phyloP scores from a whole-genome alignment of 2,329 filamentous ascomycete species.

The Colletotrichum salicis region DNA sequence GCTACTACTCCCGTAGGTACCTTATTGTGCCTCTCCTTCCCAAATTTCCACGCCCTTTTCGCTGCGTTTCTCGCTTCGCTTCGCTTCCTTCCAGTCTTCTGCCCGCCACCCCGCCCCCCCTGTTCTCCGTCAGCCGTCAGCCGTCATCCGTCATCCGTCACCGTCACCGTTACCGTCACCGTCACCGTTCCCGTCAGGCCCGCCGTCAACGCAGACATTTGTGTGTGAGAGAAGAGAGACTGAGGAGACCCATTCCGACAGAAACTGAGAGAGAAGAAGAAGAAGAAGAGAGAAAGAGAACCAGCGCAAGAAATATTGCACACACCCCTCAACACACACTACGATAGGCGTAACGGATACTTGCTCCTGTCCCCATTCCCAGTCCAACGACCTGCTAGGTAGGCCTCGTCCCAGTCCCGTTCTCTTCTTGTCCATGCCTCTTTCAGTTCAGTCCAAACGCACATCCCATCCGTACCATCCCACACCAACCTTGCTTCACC shows the following conservation, averaged over 20 bases:
- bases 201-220: constrained; percentile 7
- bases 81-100: constrained; percentile 4
- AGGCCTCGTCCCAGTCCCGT: constrained; percentile 7
- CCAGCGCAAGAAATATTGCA: background rate
- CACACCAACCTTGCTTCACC: constrained; percentile 15
- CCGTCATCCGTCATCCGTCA: background rate
- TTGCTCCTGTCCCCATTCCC: constrained; percentile 2
- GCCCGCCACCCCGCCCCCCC: background rate
- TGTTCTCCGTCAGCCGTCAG: background rate
- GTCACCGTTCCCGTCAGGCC: constrained; percentile 17
- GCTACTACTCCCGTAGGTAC: too few species aligned
- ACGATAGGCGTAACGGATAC: background rate
- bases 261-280: background rate
- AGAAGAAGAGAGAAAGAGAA: background rate
- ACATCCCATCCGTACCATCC: constrained; percentile 21
- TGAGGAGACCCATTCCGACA: background rate
- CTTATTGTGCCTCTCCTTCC: constrained; percentile 4
- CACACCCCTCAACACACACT: background rate
- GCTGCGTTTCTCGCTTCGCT: constrained; percentile 7
- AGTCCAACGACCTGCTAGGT: constrained; percentile 3
- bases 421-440: constrained; percentile 7
- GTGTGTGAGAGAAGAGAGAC: background rate
- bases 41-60: background rate
- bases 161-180: constrained; percentile 7
- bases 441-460: constrained; percentile 28